A percentile compares a stretch with the other conserved stretches of the same genome.
phyloP scores from a whole-genome alignment of 148 eudicot genomes.

The Cornus florida region DNA sequence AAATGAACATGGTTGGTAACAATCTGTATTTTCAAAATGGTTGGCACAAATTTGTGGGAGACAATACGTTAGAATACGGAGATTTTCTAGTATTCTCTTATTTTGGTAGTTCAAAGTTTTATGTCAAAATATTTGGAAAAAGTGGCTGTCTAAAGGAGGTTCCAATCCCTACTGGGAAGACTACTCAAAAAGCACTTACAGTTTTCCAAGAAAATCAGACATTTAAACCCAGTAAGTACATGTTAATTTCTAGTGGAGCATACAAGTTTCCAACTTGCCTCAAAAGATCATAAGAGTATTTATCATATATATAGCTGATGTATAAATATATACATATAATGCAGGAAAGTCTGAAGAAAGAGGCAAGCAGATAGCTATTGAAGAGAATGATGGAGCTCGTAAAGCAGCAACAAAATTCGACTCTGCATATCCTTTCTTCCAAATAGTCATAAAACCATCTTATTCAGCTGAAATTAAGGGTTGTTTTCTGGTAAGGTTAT shows the following conservation, averaged over 20 bases:
- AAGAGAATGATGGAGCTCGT: background rate
- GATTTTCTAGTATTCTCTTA: constrained; percentile 8
- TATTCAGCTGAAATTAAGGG: background rate
- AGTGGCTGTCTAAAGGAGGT: constrained; percentile 7
- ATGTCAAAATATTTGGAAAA: background rate
- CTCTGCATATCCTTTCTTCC: constrained; percentile 4
- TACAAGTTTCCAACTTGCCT: no score
- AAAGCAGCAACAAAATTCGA: background rate
- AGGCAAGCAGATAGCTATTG: background rate
- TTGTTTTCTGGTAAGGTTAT: background rate
- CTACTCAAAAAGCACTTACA: no score
- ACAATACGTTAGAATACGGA: constrained; percentile 5
- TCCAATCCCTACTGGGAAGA: no score
- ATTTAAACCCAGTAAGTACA: no score
- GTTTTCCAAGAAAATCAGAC: no score
- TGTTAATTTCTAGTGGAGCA: no score
- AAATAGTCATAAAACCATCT: background rate
- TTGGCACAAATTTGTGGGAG: constrained; percentile 5
- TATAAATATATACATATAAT: background rate
- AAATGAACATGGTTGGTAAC: background rate
- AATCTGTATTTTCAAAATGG: constrained; percentile 1
- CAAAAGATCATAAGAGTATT: no score
- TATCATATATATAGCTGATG: no score
- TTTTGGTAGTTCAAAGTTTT: background rate
- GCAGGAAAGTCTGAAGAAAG: constrained; percentile 1